phyloP scores from a whole-genome alignment of 768 basidiomycete genomes.

The Strobilomyces dryophilus region DNA sequence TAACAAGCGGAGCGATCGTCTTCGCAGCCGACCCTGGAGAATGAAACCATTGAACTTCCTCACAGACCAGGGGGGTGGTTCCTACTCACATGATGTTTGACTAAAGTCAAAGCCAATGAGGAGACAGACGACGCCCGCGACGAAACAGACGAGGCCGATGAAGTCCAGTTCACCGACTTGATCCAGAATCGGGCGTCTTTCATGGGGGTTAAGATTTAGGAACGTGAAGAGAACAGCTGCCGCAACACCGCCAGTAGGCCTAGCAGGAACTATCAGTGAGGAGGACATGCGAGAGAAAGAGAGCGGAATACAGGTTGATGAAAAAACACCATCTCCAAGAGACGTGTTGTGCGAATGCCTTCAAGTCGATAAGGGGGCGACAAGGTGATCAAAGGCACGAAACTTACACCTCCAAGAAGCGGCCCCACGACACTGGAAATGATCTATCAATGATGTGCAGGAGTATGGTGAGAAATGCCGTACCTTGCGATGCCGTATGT shows the following conservation, averaged over 20 bases:
- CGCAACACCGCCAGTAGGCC: slow-evolving; percentile 71
- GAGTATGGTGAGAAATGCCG: neutral
- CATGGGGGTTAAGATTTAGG: slow-evolving; percentile 73
- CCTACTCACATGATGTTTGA: slow-evolving; percentile 56
- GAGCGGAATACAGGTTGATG: slow-evolving; percentile 56
- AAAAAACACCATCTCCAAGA: slow-evolving; percentile 86
- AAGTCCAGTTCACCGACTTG: slow-evolving; percentile 69
- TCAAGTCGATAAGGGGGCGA: neutral
- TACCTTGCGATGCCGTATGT: slow-evolving; percentile 71
- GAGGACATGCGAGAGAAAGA: neutral
- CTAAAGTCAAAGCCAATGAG: slow-evolving; percentile 73
- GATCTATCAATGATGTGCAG: neutral
- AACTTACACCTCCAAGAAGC: slow-evolving; percentile 72
- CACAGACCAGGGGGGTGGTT: neutral
- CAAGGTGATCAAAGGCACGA: neutral
- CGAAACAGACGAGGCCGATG: slow-evolving; percentile 57
- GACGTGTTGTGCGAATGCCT: slow-evolving; percentile 68
- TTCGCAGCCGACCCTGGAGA: slow-evolving; percentile 51
- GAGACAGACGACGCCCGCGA: slow-evolving; percentile 61
- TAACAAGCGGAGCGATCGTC: slow-evolving; percentile 57
- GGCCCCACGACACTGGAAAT: slow-evolving; percentile 63
- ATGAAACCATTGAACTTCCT: neutral
- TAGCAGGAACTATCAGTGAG: slow-evolving; percentile 22
- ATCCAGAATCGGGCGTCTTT: slow-evolving; percentile 50
- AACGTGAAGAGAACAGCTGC: slow-evolving; percentile 62